Percentiles rank a stretch among this genome's conserved stretches.
These are phyloP conservation scores for Mucor indicus DNA, from an alignment of 371 early-diverging fungal genomes.

Conservation along the genomic window DNA sequence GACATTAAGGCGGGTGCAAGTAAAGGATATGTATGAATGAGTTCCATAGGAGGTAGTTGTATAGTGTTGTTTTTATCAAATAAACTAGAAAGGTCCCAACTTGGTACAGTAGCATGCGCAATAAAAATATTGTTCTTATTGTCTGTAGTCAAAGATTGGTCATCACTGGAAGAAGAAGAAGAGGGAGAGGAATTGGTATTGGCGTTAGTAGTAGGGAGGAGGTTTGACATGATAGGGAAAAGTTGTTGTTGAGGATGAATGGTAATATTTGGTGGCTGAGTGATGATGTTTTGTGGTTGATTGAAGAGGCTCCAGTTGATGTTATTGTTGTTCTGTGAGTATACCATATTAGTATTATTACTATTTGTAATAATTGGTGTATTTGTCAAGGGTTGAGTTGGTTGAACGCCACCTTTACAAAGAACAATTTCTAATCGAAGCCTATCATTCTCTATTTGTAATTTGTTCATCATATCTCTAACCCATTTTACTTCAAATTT, in stretches of 20 bases:
- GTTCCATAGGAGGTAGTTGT: background rate
- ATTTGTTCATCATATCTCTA: constrained; percentile 20
- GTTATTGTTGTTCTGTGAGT: background rate
- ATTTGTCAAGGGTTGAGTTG: background rate
- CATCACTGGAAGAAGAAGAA: background rate
- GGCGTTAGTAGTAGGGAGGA: background rate
- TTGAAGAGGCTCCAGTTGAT: background rate
- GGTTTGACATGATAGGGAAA: background rate
- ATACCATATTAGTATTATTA: no score
- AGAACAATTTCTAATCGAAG: constrained; percentile 19
- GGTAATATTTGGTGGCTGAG: background rate
- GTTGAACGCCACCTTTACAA: constrained; percentile 17
- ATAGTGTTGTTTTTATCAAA: background rate
- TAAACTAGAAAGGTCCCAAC: constrained; percentile 14
- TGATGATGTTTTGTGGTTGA: background rate
- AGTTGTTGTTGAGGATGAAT: background rate
- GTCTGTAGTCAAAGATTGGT: background rate
- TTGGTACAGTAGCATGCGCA: constrained; percentile 16
- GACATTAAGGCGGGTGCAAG: constrained; percentile 20
- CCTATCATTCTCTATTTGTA: constrained; percentile 23
- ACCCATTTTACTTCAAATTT: constrained; percentile 25
- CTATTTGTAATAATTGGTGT: background rate
- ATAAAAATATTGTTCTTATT: constrained; percentile 4
- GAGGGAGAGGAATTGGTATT: background rate
- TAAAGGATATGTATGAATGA: constrained; percentile 13